Evolutionary conservation across 2,329 filamentous ascomycete species (phyloP), one percentile per base, ranked within the genome.

Genomic region (Xylariales sp.): DNA sequence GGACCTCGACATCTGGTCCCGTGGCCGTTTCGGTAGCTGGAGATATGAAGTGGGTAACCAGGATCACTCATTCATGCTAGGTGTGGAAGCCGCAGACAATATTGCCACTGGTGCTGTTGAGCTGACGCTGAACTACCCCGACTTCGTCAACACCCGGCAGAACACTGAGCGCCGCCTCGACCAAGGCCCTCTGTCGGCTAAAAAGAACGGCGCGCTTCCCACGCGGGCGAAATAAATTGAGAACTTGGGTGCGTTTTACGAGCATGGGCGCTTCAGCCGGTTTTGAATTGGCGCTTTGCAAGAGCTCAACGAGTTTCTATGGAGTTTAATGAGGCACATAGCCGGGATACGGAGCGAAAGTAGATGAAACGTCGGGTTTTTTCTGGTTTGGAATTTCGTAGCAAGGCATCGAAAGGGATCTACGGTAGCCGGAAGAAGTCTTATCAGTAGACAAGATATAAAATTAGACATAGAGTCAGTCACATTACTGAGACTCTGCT

Each of bases 1-100:
- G 84, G 92, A 90, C 71, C 89, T 93, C 86, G 95, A 90, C 79
- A 99, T 99, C 83, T 93, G 91, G 85, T 97, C 94, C 53, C 93
- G 96, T 82, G 96, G 96, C 76, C 94, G 96, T 71, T 99, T 99
- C 83, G 96, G 96, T 77, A 95, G 91, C 86, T 99, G 96, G 96
- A 89, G 93, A 79, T 99, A 99, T 85, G 96, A 99, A 83, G 82
- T 89, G 73, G 94, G 93, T 78, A 97, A 97, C 88, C 94, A 97
- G 87, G 94, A 97, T 83, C 94, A 97, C 87, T 95, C 92, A 32
- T 97, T 97, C 83, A 97, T 97, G 94, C 86, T 97, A 70, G 94
- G 94, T 79, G 94, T 97, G 23, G 94, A 97, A 84, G 94, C 94
- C 56, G 94, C 90, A 46, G 94, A 97, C 83, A 89, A 93, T 84